phyloP scores from a whole-genome alignment of 805 yeast species.

The Tetrapisispora arboricola region DNA sequence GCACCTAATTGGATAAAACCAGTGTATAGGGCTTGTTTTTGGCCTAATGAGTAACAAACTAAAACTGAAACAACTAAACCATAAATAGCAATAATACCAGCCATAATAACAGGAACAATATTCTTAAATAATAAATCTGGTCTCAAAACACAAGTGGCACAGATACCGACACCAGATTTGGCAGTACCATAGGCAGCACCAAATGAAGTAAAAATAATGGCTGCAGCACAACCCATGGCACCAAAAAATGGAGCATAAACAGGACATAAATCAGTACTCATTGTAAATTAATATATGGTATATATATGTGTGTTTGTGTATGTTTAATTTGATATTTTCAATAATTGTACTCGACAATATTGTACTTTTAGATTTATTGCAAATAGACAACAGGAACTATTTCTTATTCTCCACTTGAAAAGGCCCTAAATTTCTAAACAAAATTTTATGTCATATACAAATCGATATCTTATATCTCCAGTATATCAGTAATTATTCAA shows the following conservation, averaged over 20 bases:
- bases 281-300: constrained; percentile 2
- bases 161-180: constrained; percentile 97
- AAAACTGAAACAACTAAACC: constrained; percentile 94
- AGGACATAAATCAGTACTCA: constrained; percentile 31
- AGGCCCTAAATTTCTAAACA: no score
- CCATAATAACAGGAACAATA: constrained; percentile 97
- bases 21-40: constrained; percentile 86
- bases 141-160: constrained; percentile 95
- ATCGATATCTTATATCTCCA: no score
- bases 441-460: no score
- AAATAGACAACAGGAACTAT: no score
- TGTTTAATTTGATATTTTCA: no score
- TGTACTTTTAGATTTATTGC: no score
- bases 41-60: constrained; percentile 81
- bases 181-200: constrained; percentile 99
- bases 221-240: constrained; percentile 98
- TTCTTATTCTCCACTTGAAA: no score
- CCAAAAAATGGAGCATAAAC: constrained; percentile 86
- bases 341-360: no score
- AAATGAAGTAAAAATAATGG: constrained; percentile 96
- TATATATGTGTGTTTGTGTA: no score
- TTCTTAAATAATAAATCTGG: constrained; percentile 91
- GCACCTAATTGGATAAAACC: constrained; percentile 98
- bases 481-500: no score
- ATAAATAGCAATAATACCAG: constrained; percentile 98